Conservation (phyloP, 2,329 filamentous ascomycete genomes). For the Microcyclospora pomicola region DNA sequence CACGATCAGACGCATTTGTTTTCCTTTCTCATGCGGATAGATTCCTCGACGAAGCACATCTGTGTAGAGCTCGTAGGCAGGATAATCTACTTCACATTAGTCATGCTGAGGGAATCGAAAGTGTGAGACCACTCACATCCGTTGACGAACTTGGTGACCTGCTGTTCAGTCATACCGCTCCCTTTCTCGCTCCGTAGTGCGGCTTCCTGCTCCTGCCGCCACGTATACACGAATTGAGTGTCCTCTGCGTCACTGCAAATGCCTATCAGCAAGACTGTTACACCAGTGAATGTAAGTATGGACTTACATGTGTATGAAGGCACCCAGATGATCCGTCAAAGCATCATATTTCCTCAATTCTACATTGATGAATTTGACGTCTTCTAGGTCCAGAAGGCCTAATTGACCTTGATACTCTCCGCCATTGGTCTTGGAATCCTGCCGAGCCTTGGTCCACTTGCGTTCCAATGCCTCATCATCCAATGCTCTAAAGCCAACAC, state of each 20-base stretch:
- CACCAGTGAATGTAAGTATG: neutral
- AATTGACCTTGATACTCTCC: conserved; percentile 35
- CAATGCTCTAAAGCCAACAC: conserved; percentile 64
- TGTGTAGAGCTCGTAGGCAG: conserved; percentile 44
- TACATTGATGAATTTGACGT: conserved; percentile 46
- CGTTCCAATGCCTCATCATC: conserved; percentile 39
- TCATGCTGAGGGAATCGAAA: neutral
- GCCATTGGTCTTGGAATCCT: conserved; percentile 36
- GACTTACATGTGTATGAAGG: conserved; percentile 50
- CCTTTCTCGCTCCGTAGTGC: conserved; percentile 53
- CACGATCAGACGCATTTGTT: conserved; percentile 38
- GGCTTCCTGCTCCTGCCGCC: conserved; percentile 70
- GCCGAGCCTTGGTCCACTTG: conserved; percentile 37
- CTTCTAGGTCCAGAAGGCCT: conserved; percentile 39
- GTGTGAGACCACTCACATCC: conserved; percentile 34
- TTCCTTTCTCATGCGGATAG: conserved; percentile 29
- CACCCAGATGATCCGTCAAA: conserved; percentile 47
- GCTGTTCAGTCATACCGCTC: conserved; percentile 66
- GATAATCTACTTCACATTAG: conserved; percentile 25
- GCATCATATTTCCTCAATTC: conserved; percentile 44
- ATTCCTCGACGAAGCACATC: conserved; percentile 36
- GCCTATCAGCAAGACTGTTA: neutral
- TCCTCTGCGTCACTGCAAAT: conserved; percentile 51
- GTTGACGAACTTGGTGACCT: conserved; percentile 63
- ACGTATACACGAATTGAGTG: conserved; percentile 63